Conservation (phyloP, 345 rosid genomes). For the Acer saccharum region DNA sequence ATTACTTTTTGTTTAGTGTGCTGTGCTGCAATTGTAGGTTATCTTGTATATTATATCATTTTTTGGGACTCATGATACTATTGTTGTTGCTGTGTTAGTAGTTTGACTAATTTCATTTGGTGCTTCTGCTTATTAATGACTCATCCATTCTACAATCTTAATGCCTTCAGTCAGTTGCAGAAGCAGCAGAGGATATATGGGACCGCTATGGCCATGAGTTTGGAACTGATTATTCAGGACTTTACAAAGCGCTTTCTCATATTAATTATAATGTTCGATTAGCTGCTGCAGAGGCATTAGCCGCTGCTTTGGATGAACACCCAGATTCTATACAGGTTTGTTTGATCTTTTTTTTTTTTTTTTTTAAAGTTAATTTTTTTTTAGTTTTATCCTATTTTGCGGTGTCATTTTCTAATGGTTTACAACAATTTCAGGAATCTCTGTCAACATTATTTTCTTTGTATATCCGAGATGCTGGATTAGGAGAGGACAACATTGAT, state of each 20-base stretch:
- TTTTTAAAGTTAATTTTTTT: not conserved
- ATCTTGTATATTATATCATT: not conserved
- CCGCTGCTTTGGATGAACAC: conserved; percentile 92
- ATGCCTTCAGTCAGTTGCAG: conserved; percentile 76
- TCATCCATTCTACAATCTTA: conserved; percentile 5
- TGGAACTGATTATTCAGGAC: conserved; percentile 91
- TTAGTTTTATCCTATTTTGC: conserved; percentile 15
- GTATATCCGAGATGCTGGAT: conserved; percentile 70
- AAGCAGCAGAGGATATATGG: conserved; percentile 93
- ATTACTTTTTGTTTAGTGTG: not conserved
- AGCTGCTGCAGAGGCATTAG: conserved; percentile 97
- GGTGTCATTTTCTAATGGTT: conserved; percentile 26
- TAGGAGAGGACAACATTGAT: conserved; percentile 62
- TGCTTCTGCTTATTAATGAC: not conserved
- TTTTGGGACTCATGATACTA: not conserved
- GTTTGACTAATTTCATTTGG: not conserved
- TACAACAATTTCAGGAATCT: conserved; percentile 62
- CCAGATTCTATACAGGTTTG: conserved; percentile 82
- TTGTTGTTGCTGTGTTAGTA: not conserved
- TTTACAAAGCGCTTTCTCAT: conserved; percentile 86
- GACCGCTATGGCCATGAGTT: conserved; percentile 86
- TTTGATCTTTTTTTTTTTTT: conserved; percentile 6
- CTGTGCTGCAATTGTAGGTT: not conserved
- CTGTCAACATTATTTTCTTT: conserved; percentile 88
- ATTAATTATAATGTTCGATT: conserved; percentile 77